phyloP scores from a whole-genome alignment of 805 yeast genomes.

The Candida railenensis region DNA sequence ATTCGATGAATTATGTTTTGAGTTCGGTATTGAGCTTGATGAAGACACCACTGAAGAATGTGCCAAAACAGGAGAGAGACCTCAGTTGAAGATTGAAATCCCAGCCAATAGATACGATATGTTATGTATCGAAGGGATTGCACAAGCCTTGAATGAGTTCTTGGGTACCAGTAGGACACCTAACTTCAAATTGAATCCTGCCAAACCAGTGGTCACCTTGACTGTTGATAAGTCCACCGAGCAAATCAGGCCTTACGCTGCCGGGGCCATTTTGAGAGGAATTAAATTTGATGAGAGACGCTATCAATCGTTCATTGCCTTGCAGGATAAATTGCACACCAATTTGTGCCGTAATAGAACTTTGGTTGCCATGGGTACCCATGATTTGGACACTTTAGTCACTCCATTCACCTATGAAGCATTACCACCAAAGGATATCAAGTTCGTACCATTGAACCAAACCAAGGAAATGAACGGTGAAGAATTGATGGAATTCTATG shows the following conservation, averaged over 20 bases:
- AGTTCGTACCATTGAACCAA: conserved; percentile 76
- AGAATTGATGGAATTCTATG: conserved; percentile 84
- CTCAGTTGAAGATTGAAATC: conserved; percentile 94
- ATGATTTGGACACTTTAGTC: conserved; percentile 77
- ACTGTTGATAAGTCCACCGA: conserved; percentile 75
- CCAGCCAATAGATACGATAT: conserved; percentile 99
- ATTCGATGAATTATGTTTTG: conserved; percentile 95
- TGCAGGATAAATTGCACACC: conserved; percentile 94
- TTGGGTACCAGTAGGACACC: conserved; percentile 72
- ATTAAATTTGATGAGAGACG: conserved; percentile 78
- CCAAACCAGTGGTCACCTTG: conserved; percentile 59
- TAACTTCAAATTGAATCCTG: conserved; percentile 57
- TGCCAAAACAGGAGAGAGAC: conserved; percentile 68
- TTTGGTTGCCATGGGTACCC: conserved; percentile 97
- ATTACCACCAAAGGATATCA: conserved; percentile 70
- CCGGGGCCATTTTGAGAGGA: conserved; percentile 89
- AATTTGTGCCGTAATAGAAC: conserved; percentile 97
- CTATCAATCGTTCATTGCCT: conserved; percentile 90
- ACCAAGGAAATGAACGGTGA: conserved; percentile 67
- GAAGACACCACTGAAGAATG: conserved; percentile 91
- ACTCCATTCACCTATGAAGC: conserved; percentile 91
- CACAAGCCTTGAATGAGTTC: conserved; percentile 90
- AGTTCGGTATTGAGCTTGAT: conserved; percentile 95
- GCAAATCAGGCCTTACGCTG: conserved; percentile 85
- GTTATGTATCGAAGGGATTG: conserved; percentile 97